These are phyloP conservation scores for Pachysolen tannophilus DNA, from an alignment of 805 yeast genomes.

Conservation along the genomic window DNA sequence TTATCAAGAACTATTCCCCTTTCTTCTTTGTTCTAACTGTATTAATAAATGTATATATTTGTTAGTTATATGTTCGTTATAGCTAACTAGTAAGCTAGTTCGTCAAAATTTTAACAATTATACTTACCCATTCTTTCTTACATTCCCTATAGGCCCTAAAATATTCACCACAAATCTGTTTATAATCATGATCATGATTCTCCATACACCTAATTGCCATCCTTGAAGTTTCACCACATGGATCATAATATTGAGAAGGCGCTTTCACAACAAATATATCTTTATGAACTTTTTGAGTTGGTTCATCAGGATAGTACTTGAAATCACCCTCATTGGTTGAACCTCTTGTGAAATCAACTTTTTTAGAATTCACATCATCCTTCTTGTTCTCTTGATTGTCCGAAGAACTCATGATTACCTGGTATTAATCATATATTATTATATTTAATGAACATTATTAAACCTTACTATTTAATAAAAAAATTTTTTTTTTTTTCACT, in stretches of 20 bases:
- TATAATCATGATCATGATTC: constrained; percentile 63
- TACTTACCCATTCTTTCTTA: constrained; percentile 59
- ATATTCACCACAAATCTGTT: constrained; percentile 62
- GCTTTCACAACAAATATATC: constrained; percentile 47
- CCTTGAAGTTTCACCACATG: constrained; percentile 82
- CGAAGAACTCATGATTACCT: too few species aligned
- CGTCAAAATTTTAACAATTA: too few species aligned
- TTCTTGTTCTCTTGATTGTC: too few species aligned
- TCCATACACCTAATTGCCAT: constrained; percentile 85
- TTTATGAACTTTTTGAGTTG: constrained; percentile 63
- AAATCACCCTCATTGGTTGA: constrained; percentile 40
- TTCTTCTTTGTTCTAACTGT: too few species aligned
- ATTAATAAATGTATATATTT: too few species aligned
- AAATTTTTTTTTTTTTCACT: constrained; percentile 2
- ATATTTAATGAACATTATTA: too few species aligned
- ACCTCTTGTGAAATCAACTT: constrained; percentile 46
- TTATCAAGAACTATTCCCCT: too few species aligned
- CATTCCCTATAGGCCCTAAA: constrained; percentile 94
- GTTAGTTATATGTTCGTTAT: too few species aligned
- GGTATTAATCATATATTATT: too few species aligned
- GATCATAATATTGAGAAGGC: constrained; percentile 83
- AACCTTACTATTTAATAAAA: constrained; percentile 4
- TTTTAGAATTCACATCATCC: too few species aligned
- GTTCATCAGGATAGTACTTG: constrained; percentile 83
- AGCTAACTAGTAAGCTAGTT: too few species aligned